Evolutionary conservation across 805 yeast species (phyloP).

Genomic region (Metschnikowia sp.): DNA sequence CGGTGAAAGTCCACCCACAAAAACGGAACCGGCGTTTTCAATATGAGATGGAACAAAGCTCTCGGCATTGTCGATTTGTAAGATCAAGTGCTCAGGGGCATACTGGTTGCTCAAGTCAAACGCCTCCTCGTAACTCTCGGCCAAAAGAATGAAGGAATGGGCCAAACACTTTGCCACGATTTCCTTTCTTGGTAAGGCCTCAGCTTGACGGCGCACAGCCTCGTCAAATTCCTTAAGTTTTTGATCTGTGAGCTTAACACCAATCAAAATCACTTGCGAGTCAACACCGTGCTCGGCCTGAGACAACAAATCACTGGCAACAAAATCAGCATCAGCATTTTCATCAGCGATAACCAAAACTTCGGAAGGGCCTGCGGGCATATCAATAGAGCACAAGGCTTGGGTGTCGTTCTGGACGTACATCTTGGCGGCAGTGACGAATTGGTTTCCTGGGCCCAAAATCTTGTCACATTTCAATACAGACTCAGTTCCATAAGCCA

Average conservation of each 20-base stretch:
- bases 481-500: conserved; percentile 96
- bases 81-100: conserved; percentile 96
- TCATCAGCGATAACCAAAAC: conserved; percentile 93
- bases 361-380: conserved; percentile 99
- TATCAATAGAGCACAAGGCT: conserved; percentile 93
- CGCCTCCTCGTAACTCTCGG: conserved; percentile 72
- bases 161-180: conserved; percentile 89
- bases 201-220: conserved; percentile 83
- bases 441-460: conserved; percentile 98
- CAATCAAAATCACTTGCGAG: conserved; percentile 91
- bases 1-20: conserved; percentile 94
- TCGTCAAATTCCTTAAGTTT: conserved; percentile 70
- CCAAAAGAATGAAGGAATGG: conserved; percentile 80
- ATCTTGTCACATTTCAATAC: conserved; percentile 95
- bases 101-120: conserved; percentile 82
- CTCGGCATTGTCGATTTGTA: conserved; percentile 81
- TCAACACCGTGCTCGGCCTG: conserved; percentile 99
- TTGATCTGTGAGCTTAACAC: conserved; percentile 61
- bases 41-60: conserved; percentile 65
- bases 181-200: conserved; percentile 82
- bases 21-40: conserved; percentile 92
- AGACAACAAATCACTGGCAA: conserved; percentile 91
- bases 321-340: conserved; percentile 88
- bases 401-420: conserved; percentile 90
- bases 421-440: conserved; percentile 99